These are phyloP conservation scores for Neocatenulostroma microsporum DNA, from an alignment of 2,329 filamentous ascomycete species.

Conservation along the genomic window DNA sequence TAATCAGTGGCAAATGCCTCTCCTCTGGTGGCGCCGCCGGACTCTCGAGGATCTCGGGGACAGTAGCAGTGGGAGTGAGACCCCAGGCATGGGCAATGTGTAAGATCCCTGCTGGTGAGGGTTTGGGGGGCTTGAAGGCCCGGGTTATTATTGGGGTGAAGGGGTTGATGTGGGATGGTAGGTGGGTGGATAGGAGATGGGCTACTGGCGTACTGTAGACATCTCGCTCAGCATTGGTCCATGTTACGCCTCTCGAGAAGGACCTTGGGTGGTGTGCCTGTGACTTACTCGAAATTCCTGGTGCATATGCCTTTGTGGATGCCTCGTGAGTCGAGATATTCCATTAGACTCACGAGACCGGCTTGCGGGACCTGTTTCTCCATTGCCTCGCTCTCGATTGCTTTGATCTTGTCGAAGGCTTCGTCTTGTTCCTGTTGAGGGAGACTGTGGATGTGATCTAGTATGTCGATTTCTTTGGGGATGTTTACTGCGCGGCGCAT, in stretches of 20 bases:
- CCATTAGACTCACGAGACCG: conserved; percentile 70
- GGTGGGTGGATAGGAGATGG: conserved; percentile 67
- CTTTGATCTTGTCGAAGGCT: conserved; percentile 66
- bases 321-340: conserved; percentile 61
- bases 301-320: conserved; percentile 84
- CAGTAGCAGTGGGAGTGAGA: conserved; percentile 30
- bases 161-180: conserved; percentile 48
- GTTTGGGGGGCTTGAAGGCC: conserved; percentile 76
- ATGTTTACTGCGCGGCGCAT: conserved; percentile 76
- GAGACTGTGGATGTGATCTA: conserved; percentile 75
- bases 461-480: conserved; percentile 66
- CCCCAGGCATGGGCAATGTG: conserved; percentile 77
- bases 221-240: background rate
- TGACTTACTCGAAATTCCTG: conserved; percentile 75
- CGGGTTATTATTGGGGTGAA: conserved; percentile 79
- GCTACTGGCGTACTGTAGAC: conserved; percentile 54
- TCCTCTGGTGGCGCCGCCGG: conserved; percentile 18
- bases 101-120: conserved; percentile 76
- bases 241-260: conserved; percentile 1
- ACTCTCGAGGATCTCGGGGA: too few relatives aligned
- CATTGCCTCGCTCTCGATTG: conserved; percentile 79
- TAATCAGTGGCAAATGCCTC: conserved; percentile 37
- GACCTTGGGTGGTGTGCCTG: background rate
- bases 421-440: conserved; percentile 47
- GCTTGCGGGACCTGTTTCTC: conserved; percentile 69